Base-by-base conservation (phyloP, 768 basidiomycete genomes). In the Tricholomella constricta region DNA sequence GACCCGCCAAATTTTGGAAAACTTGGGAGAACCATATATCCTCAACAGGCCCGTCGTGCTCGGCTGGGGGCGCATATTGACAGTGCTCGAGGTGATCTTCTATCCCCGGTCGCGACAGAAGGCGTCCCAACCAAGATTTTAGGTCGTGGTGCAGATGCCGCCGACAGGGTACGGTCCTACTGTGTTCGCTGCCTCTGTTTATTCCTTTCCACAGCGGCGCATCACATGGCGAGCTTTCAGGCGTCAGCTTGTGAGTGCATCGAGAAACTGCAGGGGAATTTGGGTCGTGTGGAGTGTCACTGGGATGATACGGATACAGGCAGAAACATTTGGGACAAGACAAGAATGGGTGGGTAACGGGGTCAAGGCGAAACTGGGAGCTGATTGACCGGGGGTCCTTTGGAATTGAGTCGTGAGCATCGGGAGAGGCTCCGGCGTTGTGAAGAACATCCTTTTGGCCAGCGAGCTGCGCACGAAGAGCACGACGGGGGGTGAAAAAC, bases 61-160 rank as follows among this genome's bases (percentile, higher is more conserved):
- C 52, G 31, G n/a, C n/a, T 2, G 19, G 26, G 8, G 14, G 17
- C 17, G 17, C 32, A 20, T 6, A 17, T 19, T 55, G 61, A 47
- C 52, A 60, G 7, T 43, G 43, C 6, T 65, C 59, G 8, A 67
- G 40, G 8, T 57, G 46, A n/a, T 64, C 62, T 41, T 67, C 66
- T 10, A 69, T 65, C 2, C 60, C 63, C 23, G 59, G 63, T 3
- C 67, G 32, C 6, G 64, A 66, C 0, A 68, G 45, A 8, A 69
- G 27, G 2, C 64, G 55, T 0, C 61, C 66, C 1, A 68, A 22
- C 66, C 68, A 68, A 3, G 55, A 26, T 43, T 64, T 63, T 2
- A 68, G 15, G 3, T 49, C 47, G 8, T 69, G 64, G 41, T 66
- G 60, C 11, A 63, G 48, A 37, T 63, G 64, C n/a, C 48, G 63